phyloP scores from a whole-genome alignment of 495 filamentous ascomycete species.

The Aspergillus coremiiformis region DNA sequence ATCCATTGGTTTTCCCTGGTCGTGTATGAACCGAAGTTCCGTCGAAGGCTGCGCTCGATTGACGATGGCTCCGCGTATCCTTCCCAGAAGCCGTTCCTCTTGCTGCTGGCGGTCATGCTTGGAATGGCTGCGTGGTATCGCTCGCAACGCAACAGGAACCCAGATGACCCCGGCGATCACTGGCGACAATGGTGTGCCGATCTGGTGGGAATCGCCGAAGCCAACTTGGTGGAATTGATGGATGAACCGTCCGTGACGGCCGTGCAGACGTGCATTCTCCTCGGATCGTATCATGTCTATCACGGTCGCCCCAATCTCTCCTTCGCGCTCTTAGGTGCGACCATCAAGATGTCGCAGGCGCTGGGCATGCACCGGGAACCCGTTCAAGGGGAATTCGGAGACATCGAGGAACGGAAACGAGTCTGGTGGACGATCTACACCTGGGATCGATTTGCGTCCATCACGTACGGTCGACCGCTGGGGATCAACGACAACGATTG shows the following conservation, averaged over 20 bases:
- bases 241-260: conserved; percentile 24
- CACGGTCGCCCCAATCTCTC: conserved; percentile 29
- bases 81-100: conserved; percentile 22
- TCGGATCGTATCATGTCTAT: conserved; percentile 31
- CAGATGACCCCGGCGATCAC: conserved; percentile 6
- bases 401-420: conserved; percentile 27
- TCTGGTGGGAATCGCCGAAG: conserved; percentile 16
- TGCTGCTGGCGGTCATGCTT: conserved; percentile 23
- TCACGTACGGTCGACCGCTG: conserved; percentile 28
- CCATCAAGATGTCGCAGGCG: conserved; percentile 29
- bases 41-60: conserved; percentile 18
- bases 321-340: conserved; percentile 29
- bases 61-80: conserved; percentile 21
- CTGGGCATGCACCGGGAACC: conserved; percentile 26
- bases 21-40: conserved; percentile 26
- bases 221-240: conserved; percentile 28
- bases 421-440: conserved; percentile 36
- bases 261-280: conserved; percentile 25
- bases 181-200: conserved; percentile 11
- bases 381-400: conserved; percentile 11
- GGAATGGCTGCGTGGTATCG: conserved; percentile 30
- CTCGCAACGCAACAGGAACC: conserved; percentile 10
- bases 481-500: conserved; percentile 32
- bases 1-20: conserved; percentile 33
- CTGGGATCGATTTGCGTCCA: conserved; percentile 31